Base-by-base conservation (phyloP, 108 stramenopile species). In the Nitzschia sp. region DNA sequence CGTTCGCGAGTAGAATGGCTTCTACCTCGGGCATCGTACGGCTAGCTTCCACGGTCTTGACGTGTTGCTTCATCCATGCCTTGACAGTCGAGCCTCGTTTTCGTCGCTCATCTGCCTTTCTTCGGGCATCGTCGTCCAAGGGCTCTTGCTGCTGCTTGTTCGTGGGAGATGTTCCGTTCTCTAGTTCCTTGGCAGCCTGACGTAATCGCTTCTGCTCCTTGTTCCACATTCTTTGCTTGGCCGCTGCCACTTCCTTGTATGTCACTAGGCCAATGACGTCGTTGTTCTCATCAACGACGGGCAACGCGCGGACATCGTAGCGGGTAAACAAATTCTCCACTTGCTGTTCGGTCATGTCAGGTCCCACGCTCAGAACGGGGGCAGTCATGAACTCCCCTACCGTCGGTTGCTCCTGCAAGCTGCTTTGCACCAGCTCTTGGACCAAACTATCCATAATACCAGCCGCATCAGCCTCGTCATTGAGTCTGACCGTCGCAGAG, bases 11-110 rank as follows among this genome's bases (percentile, higher is more conserved):
- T 24, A 95, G 74, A 58, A 95, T 81, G 11, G 76, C 74, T 66
- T 95, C 93, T 1, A 90, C 89, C 58, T 95, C 91, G 1, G 84
- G 76, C 94, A 95, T 91, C 11, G 94, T 95, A 32, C 57, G 60
- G 67, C 80, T 80, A 0, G 82, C 86, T 45, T 86, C 87, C 8
- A 87, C 89, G n/a, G 78, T 73, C 61, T 79, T 74, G 51, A 95
- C 87, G 66, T 95, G 89, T 61, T 95, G 89, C 34, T 88, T 86
- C 94, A 95, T 95, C 94, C 94, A 95, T 19, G 83, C 94, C 72
- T 95, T 95, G 23, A 95, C 74, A 30, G 93, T 82, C 55, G 88
- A 84, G 25, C 86, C 88, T 24, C 66, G 56, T 36, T 71, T 75
- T 18, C 84, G 73, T 19, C 62, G 62, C 42, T 88, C 83, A 46